These are phyloP conservation scores for Aspergillus texensis DNA, from an alignment of 2,329 filamentous ascomycete species.

Conservation along the genomic window DNA sequence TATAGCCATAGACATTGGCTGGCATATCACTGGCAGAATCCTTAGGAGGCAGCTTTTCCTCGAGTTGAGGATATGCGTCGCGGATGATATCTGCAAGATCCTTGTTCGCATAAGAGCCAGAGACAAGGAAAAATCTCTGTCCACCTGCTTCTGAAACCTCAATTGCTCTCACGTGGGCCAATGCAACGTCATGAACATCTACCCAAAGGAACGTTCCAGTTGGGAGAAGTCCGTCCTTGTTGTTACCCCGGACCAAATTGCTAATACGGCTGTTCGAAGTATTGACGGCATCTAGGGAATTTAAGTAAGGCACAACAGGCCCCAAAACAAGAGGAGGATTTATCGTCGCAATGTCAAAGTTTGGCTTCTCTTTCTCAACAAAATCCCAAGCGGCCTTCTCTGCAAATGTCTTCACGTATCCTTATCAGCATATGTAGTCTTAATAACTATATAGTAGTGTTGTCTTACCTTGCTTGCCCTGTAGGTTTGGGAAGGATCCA, in stretches of 20 bases:
- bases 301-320: conserved; percentile 65
- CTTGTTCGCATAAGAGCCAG: conserved; percentile 46
- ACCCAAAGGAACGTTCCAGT: conserved; percentile 64
- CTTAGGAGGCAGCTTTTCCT: conserved; percentile 43
- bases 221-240: conserved; percentile 59
- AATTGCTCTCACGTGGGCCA: conserved; percentile 52
- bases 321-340: conserved; percentile 66
- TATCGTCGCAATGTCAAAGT: conserved; percentile 64
- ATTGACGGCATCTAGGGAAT: conserved; percentile 66
- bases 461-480: conserved; percentile 55
- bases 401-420: conserved; percentile 53
- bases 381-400: conserved; percentile 70
- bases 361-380: conserved; percentile 56
- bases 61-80: conserved; percentile 46
- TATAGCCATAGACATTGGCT: conserved; percentile 33
- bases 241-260: conserved; percentile 65
- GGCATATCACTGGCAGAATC: conserved; percentile 35
- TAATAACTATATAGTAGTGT: background rate
- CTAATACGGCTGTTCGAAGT: conserved; percentile 71
- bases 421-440: conserved; percentile 13
- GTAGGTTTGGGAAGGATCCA: conserved; percentile 42
- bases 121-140: conserved; percentile 49
- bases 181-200: conserved; percentile 51
- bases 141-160: conserved; percentile 49
- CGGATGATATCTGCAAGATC: conserved; percentile 45